Percentiles rank a stretch among this genome's conserved stretches.
phyloP scores from a whole-genome alignment of 139 green algal genomes.

The Micractinium sp. region DNA sequence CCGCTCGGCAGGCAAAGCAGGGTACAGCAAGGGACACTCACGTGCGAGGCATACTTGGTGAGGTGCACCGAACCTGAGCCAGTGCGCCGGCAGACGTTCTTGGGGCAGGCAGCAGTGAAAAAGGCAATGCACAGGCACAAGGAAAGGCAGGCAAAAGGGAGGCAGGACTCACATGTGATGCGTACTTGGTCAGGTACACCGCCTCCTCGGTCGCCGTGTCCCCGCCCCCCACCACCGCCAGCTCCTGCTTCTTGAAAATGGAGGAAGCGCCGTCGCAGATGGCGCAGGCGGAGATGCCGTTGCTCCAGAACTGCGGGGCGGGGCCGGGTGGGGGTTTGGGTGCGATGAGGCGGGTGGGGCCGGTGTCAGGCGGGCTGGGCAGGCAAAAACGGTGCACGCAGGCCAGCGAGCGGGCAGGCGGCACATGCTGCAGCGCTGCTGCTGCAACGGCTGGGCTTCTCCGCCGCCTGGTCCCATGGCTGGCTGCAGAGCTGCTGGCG shows the following conservation, averaged over 20 bases:
- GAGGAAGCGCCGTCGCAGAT: constrained; percentile 95
- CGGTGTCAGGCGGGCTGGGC: too few relatives aligned
- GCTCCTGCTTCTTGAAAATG: constrained; percentile 83
- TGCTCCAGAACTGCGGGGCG: constrained; percentile 70
- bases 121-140: background rate
- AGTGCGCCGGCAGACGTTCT: too few relatives aligned
- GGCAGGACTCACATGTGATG: constrained; percentile 51
- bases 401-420: too few relatives aligned
- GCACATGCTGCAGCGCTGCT: too few relatives aligned
- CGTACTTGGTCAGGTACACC: constrained; percentile 98
- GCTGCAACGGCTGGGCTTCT: too few relatives aligned
- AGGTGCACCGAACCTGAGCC: too few relatives aligned
- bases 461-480: too few relatives aligned
- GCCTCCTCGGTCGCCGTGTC: constrained; percentile 97
- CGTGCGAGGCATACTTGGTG: constrained; percentile 87
- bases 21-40: background rate
- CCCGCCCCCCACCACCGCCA: constrained; percentile 97
- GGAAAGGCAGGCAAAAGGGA: background rate
- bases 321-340: too few relatives aligned
- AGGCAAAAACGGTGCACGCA: too few relatives aligned
- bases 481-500: too few relatives aligned
- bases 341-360: too few relatives aligned
- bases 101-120: too few relatives aligned
- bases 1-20: background rate
- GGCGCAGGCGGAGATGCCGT: constrained; percentile 95